Evolutionary conservation across 2,329 filamentous ascomycete species (phyloP), one percentile per base, ranked within the genome.

Genomic region (Coniochaeta sp.): DNA sequence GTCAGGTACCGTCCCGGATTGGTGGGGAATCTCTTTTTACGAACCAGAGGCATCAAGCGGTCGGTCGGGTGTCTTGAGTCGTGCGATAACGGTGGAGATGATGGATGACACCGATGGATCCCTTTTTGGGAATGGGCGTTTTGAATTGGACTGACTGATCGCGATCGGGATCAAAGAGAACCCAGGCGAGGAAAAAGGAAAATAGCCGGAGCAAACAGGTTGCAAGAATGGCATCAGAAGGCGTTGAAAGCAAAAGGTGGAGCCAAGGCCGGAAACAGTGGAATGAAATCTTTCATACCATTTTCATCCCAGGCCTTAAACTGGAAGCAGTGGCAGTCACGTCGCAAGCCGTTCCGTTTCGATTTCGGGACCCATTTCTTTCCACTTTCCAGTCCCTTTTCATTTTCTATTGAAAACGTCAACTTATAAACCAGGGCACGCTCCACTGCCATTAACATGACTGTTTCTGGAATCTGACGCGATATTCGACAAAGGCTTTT

Each of bases 41-140:
- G 27, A 22, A 12, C 38, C 13, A 22, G 24, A 6, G n/a, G n/a
- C n/a, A n/a, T n/a, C n/a, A n/a, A n/a, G n/a, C n/a, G n/a, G n/a
- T n/a, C n/a, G n/a, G n/a, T n/a, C n/a, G n/a, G n/a, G n/a, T n/a
- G n/a, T n/a, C 42, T 24, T 48, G 50, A 52, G 42, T 52, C 50
- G 50, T 52, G 50, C 50, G 50, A 52, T 52, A 52, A 45, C 40
- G 45, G 50, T 24, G 6, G 20, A 10, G 30, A 31, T 30, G n/a
- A n/a, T n/a, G n/a, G n/a, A n/a, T n/a, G n/a, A n/a, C n/a, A n/a
- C n/a, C n/a, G n/a, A n/a, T n/a, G n/a, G n/a, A n/a, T n/a, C n/a
- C n/a, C n/a, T n/a, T n/a, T n/a, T n/a, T n/a, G n/a, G n/a, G n/a
- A n/a, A n/a, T n/a, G n/a, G n/a, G n/a, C n/a, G n/a, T n/a, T n/a